A percentile compares a stretch with the other conserved stretches of the same genome.
Evolutionary conservation across 495 filamentous ascomycete genomes (phyloP).

Genomic region (Penicillium maclennaniae): DNA sequence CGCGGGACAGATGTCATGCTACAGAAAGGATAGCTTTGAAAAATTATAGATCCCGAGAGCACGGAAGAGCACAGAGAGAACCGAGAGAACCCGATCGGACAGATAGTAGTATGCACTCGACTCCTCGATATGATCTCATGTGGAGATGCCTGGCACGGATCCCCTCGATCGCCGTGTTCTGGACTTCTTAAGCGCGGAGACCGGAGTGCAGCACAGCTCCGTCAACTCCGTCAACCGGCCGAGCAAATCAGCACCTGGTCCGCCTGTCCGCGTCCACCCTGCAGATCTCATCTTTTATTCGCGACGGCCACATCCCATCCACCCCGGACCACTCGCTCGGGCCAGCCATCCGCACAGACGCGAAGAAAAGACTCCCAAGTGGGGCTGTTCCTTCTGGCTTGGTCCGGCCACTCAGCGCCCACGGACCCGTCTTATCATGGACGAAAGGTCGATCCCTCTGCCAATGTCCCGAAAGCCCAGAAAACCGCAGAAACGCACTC

Average conservation of each 20-base stretch:
- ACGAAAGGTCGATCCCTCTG: background rate
- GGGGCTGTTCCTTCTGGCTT: too few relatives aligned
- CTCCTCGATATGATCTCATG: background rate
- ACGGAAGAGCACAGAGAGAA: too few relatives aligned
- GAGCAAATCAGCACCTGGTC: background rate
- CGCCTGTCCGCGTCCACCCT: background rate
- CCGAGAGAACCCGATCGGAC: background rate
- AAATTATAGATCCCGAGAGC: too few relatives aligned
- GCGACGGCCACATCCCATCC: conserved; percentile 19
- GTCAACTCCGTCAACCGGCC: background rate
- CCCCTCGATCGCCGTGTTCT: background rate
- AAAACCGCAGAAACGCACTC: background rate
- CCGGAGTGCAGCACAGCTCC: conserved; percentile 1
- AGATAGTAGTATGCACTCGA: too few relatives aligned
- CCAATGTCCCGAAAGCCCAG: background rate
- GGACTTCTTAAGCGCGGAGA: conserved; percentile 10
- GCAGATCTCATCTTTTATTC: conserved; percentile 5
- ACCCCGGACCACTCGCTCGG: conserved; percentile 26
- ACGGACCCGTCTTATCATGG: background rate
- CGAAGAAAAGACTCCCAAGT: background rate
- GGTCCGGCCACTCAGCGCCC: background rate
- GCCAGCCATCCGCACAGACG: conserved; percentile 9
- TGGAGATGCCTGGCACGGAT: background rate
- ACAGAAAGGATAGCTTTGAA: too few relatives aligned
- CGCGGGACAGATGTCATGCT: conserved; percentile 30